A percentile compares a stretch with the other conserved stretches of the same genome.
These are phyloP conservation scores for Epichloe amarillans DNA, from an alignment of 2,329 filamentous ascomycete species.

Conservation along the genomic window DNA sequence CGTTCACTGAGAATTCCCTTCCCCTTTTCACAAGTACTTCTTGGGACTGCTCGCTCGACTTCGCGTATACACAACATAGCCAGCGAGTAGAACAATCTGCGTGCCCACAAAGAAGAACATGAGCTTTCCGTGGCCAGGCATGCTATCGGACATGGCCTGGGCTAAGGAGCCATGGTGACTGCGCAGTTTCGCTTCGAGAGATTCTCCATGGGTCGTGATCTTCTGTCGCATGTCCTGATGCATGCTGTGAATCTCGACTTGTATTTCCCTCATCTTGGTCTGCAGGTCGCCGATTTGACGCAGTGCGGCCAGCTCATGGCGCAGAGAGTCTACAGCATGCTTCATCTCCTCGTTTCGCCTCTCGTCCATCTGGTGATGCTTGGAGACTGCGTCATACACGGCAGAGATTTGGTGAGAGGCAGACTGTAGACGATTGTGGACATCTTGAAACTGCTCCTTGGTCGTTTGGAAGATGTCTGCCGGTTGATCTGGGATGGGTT, in stretches of 20 bases:
- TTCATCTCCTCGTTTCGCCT: conserved; percentile 43
- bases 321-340: conserved; percentile 32
- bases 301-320: conserved; percentile 30
- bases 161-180: conserved; percentile 37
- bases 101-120: conserved; percentile 62
- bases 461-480: conserved; percentile 35
- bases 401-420: conserved; percentile 55
- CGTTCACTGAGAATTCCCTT: too few relatives aligned
- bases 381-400: conserved; percentile 44
- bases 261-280: conserved; percentile 36
- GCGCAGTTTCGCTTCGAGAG: conserved; percentile 37
- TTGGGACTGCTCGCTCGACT: conserved; percentile 66
- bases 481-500: conserved; percentile 31
- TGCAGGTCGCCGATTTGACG: conserved; percentile 31
- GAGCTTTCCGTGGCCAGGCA: conserved; percentile 37
- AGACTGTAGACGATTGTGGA: conserved; percentile 70
- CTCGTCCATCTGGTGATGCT: conserved; percentile 37
- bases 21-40: conserved; percentile 60
- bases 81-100: conserved; percentile 55
- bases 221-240: conserved; percentile 39
- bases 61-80: conserved; percentile 69
- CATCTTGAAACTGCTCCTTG: conserved; percentile 60
- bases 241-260: conserved; percentile 45
- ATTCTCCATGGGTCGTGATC: conserved; percentile 36
- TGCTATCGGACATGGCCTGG: conserved; percentile 32